Evolutionary conservation across 202 grass and related monocot genomes (phyloP).

Genomic region (Miscanthus sacchariflorus): DNA sequence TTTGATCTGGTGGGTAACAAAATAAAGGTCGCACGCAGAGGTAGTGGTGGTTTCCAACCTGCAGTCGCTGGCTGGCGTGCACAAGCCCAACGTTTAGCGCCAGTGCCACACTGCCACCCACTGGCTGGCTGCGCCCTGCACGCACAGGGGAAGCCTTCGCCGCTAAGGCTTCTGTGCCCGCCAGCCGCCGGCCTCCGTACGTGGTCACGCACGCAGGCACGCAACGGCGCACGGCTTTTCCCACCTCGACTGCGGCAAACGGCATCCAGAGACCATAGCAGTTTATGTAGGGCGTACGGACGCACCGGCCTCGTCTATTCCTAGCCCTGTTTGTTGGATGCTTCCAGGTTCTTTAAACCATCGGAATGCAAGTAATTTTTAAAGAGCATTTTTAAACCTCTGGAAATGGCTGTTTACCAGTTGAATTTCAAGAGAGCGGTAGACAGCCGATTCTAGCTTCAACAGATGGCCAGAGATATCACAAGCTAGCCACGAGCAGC

Average conservation of each 20-base stretch:
- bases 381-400: not conserved
- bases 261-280: not conserved
- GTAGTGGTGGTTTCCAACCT: not conserved
- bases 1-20: too few species aligned
- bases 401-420: not conserved
- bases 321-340: not conserved
- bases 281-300: not conserved
- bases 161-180: slow-evolving; percentile 21
- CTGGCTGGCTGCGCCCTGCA: not conserved
- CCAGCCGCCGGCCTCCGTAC: not conserved
- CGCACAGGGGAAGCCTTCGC: slow-evolving; percentile 30
- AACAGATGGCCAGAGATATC: not conserved
- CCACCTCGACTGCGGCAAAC: not conserved
- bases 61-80: not conserved
- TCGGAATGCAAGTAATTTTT: not conserved
- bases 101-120: not conserved
- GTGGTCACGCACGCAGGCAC: not conserved
- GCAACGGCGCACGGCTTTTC: not conserved
- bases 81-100: not conserved
- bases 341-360: not conserved
- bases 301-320: not conserved
- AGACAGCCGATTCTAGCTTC: not conserved
- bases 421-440: not conserved
- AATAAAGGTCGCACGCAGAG: too few species aligned
- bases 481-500: too few species aligned